Base-by-base conservation (phyloP, 2,329 filamentous ascomycete genomes). In the Arthroderma sp. region DNA sequence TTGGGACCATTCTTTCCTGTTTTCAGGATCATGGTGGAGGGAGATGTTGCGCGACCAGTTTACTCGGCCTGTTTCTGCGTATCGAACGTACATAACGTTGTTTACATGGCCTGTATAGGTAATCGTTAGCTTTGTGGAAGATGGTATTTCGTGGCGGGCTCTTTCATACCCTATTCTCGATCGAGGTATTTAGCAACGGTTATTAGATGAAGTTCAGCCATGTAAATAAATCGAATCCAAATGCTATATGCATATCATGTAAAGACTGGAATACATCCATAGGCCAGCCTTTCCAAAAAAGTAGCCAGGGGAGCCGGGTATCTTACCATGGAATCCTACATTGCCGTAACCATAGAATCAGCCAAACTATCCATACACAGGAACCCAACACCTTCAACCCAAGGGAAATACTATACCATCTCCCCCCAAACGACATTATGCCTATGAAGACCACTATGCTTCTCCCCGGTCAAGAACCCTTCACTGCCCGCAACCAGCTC, bases 361-460 rank as follows among this genome's bases (percentile, higher is more conserved):
- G 38, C 8, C 33, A 21, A 55, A 39, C 15, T 3, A 55, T 15
- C 2, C 21, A 23, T 38, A n/a, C n/a, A n/a, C n/a, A n/a, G n/a
- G n/a, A 39, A 59, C 31, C 17, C 25, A 17, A 55, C n/a, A 23
- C 19, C 19, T 35, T 44, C 13, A 39, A 21, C 51, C 55, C 28
- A 31, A 17, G 44, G 1, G 19, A 37, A 21, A n/a, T 33, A 57
- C 63, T 74, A 71, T 73, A 88, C 87, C 86, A 90, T 88, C 69
- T 95, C 89, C 31, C 89, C 90, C 88, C 88, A 94, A 0, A 82
- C 83, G 23, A 94, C 84, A 62, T 79, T 77, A 59, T 88, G 83
- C 56, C 78, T 75, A 61, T 82, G 81, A 35, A 91, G 67, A 0
- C 87, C 81, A 49, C 78, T 81, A 54, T 82, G 76, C 63, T 80